Evolutionary conservation across 306 rosid genomes (phyloP).

Genomic region (Prunus mongolica): DNA sequence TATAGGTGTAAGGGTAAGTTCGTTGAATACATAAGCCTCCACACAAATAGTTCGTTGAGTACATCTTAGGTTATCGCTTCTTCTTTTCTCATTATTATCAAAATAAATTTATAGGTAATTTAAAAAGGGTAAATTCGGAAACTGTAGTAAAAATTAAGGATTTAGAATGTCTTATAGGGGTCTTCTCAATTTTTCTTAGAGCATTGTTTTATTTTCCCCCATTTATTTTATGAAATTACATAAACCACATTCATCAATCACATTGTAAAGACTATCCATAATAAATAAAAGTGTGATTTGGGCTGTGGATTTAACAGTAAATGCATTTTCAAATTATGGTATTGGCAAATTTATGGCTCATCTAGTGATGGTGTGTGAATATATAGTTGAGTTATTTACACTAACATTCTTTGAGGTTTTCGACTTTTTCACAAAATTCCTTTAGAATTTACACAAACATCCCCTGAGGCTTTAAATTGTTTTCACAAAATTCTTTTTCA

Average conservation of each 20-base stretch:
- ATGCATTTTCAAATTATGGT: neutral
- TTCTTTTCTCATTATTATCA: neutral
- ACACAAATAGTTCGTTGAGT: neutral
- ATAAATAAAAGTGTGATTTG: neutral
- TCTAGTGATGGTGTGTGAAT: too few relatives aligned
- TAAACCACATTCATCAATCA: neutral
- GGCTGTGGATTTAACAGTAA: neutral
- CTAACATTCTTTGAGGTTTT: too few relatives aligned
- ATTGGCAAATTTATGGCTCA: too few relatives aligned
- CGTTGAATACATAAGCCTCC: neutral
- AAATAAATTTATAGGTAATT: neutral
- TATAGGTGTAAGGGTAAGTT: neutral
- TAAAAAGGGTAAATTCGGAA: neutral
- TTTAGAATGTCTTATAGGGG: neutral
- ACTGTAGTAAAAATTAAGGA: neutral
- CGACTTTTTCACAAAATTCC: too few relatives aligned
- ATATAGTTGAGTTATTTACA: too few relatives aligned
- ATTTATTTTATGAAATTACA: neutral
- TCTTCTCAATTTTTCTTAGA: neutral
- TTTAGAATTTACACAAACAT: too few relatives aligned
- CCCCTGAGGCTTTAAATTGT: too few relatives aligned
- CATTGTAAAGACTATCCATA: neutral
- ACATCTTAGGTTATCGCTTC: neutral
- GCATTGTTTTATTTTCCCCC: neutral
- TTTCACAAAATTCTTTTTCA: too few relatives aligned